Percentiles rank a stretch among this genome's conserved stretches.
phyloP scores from a whole-genome alignment of 140 eudicot genomes.

The Senecio squalidus region DNA sequence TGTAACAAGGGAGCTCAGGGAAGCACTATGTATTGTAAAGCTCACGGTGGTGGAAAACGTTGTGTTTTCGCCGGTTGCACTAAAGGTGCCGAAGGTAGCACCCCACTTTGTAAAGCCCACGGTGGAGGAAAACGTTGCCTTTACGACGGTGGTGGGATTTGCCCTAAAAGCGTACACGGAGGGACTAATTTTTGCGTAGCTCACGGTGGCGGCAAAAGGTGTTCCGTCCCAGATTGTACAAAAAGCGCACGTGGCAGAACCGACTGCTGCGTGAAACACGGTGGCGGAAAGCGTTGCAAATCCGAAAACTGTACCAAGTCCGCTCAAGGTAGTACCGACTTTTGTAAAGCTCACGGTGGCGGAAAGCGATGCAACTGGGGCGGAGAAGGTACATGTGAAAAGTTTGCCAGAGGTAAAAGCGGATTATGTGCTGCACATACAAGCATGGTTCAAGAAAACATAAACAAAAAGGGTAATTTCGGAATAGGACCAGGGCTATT shows the following conservation, averaged over 20 bases:
- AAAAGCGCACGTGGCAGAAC: constrained; percentile 96
- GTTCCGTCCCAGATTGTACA: constrained; percentile 71
- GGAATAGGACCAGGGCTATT: constrained; percentile 70
- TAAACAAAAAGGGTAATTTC: constrained; percentile 30
- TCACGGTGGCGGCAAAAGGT: constrained; percentile 69
- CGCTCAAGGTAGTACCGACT: constrained; percentile 88
- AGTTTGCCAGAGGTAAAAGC: constrained; percentile 85
- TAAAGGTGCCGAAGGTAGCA: constrained; percentile 38
- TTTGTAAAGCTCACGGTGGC: constrained; percentile 56
- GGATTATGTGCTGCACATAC: constrained; percentile 89
- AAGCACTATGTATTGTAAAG: constrained; percentile 38
- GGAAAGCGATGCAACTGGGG: constrained; percentile 89
- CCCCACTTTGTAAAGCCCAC: constrained; percentile 53
- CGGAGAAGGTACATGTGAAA: constrained; percentile 81
- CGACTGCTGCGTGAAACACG: constrained; percentile 83
- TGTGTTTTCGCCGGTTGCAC: constrained; percentile 23
- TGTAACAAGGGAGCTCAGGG: constrained; percentile 94
- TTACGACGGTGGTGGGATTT: constrained; percentile 85
- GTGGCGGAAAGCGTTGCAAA: constrained; percentile 92
- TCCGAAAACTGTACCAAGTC: constrained; percentile 71
- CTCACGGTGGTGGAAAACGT: constrained; percentile 80
- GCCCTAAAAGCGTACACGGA: background rate
- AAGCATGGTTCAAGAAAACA: constrained; percentile 46
- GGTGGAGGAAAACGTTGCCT: constrained; percentile 66
- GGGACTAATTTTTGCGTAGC: background rate